Conservation (phyloP, 768 basidiomycete genomes). For the Tulasnella sp. region DNA sequence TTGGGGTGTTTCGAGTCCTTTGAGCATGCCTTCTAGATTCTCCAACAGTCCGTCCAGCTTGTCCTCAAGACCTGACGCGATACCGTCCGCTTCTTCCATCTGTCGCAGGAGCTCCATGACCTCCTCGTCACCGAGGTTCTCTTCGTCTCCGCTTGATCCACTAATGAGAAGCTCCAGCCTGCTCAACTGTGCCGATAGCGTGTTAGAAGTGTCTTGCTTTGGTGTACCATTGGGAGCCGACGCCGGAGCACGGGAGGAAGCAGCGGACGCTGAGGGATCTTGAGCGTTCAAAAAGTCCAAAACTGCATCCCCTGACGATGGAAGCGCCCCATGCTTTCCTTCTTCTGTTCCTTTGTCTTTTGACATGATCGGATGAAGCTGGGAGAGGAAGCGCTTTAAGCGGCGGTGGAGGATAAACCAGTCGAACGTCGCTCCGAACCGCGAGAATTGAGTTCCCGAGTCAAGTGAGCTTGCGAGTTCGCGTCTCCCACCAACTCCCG, state of each 20-base stretch:
- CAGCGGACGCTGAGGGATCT: background rate
- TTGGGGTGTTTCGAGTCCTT: background rate
- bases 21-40: slow-evolving; percentile 27
- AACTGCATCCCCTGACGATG: slow-evolving; percentile 7
- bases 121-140: background rate
- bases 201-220: background rate
- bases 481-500: background rate
- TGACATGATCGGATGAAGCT: background rate
- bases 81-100: slow-evolving; percentile 49
- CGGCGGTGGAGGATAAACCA: background rate
- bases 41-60: slow-evolving; percentile 54
- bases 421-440: background rate
- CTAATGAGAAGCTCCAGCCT: background rate
- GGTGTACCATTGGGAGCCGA: background rate
- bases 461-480: background rate
- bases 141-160: background rate
- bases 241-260: background rate
- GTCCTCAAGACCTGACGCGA: slow-evolving; percentile 55
- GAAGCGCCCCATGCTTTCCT: background rate
- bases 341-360: background rate
- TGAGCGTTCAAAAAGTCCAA: slow-evolving; percentile 9
- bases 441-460: background rate
- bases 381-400: too few relatives aligned
- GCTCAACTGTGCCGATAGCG: background rate
- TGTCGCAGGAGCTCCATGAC: slow-evolving; percentile 42